phyloP scores from a whole-genome alignment of 2,329 filamentous ascomycete genomes.

The Ilyonectria sp. region DNA sequence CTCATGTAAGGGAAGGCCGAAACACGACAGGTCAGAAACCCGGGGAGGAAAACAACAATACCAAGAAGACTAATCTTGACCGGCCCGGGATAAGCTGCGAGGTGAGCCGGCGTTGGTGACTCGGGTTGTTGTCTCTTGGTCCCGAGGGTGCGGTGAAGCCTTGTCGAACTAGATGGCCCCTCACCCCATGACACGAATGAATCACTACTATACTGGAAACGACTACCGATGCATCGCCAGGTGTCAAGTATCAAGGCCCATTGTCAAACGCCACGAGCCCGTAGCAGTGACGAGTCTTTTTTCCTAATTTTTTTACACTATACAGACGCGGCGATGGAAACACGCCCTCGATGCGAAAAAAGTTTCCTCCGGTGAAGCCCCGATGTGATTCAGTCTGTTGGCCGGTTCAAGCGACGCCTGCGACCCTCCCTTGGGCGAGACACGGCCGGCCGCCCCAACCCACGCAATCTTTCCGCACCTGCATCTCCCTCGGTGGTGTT shows the following conservation, averaged over 20 bases:
- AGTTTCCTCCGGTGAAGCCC: conserved; percentile 25
- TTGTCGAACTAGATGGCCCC: conserved; percentile 9
- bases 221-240: conserved; percentile 26
- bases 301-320: conserved; percentile 33
- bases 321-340: conserved; percentile 32
- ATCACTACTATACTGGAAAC: conserved; percentile 25
- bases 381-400: conserved; percentile 44
- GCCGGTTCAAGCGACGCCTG: conserved; percentile 38
- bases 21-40: conserved; percentile 7
- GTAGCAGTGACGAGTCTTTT: conserved; percentile 15
- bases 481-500: conserved; percentile 11
- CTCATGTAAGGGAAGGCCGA: conserved; percentile 25
- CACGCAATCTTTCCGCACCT: conserved; percentile 17
- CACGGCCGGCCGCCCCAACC: conserved; percentile 30
- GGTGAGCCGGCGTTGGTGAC: conserved; percentile 16
- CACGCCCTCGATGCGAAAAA: conserved; percentile 21
- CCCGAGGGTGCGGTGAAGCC: conserved; percentile 23
- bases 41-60: conserved; percentile 19
- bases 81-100: conserved; percentile 15
- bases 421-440: conserved; percentile 31
- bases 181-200: conserved; percentile 23
- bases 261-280: conserved; percentile 13
- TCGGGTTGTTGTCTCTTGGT: conserved; percentile 1
- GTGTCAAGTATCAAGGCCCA: conserved; percentile 20
- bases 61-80: conserved; percentile 5